These are phyloP conservation scores for Senna tora DNA, from an alignment of 306 rosid genomes.

Conservation along the genomic window DNA sequence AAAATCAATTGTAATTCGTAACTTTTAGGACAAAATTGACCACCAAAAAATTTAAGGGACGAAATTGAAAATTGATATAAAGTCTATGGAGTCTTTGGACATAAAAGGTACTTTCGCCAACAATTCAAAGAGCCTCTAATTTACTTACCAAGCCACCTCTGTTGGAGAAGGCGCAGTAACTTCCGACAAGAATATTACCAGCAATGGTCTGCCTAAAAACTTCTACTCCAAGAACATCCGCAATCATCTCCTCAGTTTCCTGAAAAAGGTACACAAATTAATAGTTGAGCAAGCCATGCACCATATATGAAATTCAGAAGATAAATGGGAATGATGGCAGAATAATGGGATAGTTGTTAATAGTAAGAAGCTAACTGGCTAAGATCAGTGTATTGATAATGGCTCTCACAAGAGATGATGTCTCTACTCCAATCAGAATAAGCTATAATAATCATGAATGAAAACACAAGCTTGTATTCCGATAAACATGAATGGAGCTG, in stretches of 20 bases:
- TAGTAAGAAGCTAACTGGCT: not conserved
- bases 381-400: not conserved
- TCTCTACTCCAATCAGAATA: not conserved
- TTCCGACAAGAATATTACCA: constrained; percentile 89
- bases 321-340: not conserved
- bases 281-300: not conserved
- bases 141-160: constrained; percentile 89
- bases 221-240: constrained; percentile 96
- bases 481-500: not conserved
- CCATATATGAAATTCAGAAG: not conserved
- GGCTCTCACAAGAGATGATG: not conserved
- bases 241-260: constrained; percentile 94
- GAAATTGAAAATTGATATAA: too few species aligned
- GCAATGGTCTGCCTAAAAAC: constrained; percentile 96
- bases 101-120: too few species aligned
- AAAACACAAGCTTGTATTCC: too few species aligned
- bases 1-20: too few species aligned
- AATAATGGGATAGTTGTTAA: not conserved
- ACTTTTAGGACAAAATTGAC: too few species aligned
- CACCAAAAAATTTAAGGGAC: too few species aligned
- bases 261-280: constrained; percentile 35
- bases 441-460: not conserved
- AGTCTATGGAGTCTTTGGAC: too few species aligned
- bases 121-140: not conserved
- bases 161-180: constrained; percentile 84